A percentile compares a stretch with the other conserved stretches of the same genome.
Conservation (phyloP, 208 protist species). For the Wallacemonas sp. region DNA sequence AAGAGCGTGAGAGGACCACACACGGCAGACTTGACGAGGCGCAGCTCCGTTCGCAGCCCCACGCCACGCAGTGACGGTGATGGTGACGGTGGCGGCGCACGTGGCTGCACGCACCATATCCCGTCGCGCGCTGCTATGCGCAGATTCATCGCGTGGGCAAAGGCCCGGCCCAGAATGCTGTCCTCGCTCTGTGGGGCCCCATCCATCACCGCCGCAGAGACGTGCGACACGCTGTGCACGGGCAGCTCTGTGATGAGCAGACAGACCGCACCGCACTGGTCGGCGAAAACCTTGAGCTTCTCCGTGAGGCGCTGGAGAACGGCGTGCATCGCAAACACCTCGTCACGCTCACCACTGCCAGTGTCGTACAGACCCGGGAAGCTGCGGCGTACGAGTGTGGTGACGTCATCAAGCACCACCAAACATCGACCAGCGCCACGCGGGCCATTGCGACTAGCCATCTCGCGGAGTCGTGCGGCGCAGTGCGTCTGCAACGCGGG, state of each 20-base stretch:
- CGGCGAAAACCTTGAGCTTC: slow-evolving; percentile 58
- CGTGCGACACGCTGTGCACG: too few species aligned
- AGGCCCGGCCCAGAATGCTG: slow-evolving; percentile 50
- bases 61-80: slow-evolving; percentile 25
- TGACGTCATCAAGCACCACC: slow-evolving; percentile 68
- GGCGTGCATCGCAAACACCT: slow-evolving; percentile 21
- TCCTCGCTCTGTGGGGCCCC: too few species aligned
- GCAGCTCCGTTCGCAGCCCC: slow-evolving; percentile 23
- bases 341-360: neutral
- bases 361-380: slow-evolving; percentile 33
- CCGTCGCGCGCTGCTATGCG: slow-evolving; percentile 40
- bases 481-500: neutral
- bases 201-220: too few species aligned
- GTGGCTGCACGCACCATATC: slow-evolving; percentile 11
- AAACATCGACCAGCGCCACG: slow-evolving; percentile 19
- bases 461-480: too few species aligned
- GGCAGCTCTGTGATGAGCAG: slow-evolving; percentile 39
- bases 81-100: neutral
- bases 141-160: slow-evolving; percentile 72
- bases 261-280: slow-evolving; percentile 31
- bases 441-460: too few species aligned
- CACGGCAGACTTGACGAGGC: slow-evolving; percentile 49
- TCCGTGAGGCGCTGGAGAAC: slow-evolving; percentile 49
- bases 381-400: slow-evolving; percentile 39
- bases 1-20: slow-evolving; percentile 26